A percentile compares a stretch with the other conserved stretches of the same genome.
phyloP scores from a whole-genome alignment of 805 yeast species.

The Schwanniomyces pseudopolymorphus region DNA sequence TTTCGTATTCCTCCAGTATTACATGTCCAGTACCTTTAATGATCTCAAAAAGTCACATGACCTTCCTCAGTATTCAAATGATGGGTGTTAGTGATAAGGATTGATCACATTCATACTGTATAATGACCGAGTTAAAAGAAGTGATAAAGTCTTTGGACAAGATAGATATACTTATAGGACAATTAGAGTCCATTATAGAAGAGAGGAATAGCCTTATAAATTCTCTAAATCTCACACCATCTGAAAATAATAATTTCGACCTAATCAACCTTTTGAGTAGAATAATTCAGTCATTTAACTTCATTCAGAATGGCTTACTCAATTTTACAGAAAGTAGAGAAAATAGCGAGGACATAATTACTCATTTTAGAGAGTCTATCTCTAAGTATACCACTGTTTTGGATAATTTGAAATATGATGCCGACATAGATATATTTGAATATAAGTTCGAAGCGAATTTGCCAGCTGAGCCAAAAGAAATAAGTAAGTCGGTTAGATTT shows the following conservation, averaged over 20 bases:
- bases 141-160: conserved; percentile 18
- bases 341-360: conserved; percentile 4
- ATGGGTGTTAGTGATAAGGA: background rate
- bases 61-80: background rate
- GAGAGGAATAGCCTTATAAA: conserved; percentile 31
- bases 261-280: conserved; percentile 27
- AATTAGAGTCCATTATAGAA: conserved; percentile 28
- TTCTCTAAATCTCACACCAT: conserved; percentile 35
- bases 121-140: conserved; percentile 12
- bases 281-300: conserved; percentile 25
- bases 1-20: too few species aligned
- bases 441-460: conserved; percentile 20
- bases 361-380: conserved; percentile 9
- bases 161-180: conserved; percentile 20
- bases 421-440: conserved; percentile 29
- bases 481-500: conserved; percentile 37
- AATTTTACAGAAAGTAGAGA: conserved; percentile 3
- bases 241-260: conserved; percentile 38
- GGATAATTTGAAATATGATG: conserved; percentile 20
- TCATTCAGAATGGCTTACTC: conserved; percentile 28
- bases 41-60: background rate
- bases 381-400: conserved; percentile 17
- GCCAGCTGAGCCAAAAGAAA: conserved; percentile 5
- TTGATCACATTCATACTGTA: background rate
- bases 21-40: background rate